Conservation (phyloP, 108 stramenopile species). For the Thalassiosira profunda region DNA sequence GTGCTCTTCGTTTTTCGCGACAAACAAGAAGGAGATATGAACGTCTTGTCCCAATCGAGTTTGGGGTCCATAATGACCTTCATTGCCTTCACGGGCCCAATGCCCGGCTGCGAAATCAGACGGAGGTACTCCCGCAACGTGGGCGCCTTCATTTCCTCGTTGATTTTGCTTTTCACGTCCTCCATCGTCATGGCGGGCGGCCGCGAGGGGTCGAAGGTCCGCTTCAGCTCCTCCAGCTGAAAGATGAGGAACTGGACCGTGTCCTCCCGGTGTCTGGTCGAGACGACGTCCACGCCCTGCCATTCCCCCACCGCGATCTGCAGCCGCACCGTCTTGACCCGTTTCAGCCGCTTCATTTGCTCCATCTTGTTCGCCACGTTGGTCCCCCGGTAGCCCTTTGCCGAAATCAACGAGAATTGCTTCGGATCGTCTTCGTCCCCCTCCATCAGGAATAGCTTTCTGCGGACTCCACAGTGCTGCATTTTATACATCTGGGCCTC, state of each 20-base stretch:
- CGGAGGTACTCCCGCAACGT: conserved; percentile 43
- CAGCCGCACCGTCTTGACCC: conserved; percentile 37
- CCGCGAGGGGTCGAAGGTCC: conserved; percentile 25
- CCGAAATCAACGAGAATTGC: neutral
- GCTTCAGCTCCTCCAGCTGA: conserved; percentile 25
- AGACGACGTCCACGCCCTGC: conserved; percentile 22
- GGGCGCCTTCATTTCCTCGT: conserved; percentile 38
- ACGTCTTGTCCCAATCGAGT: conserved; percentile 27
- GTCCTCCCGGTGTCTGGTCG: conserved; percentile 16
- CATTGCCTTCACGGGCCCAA: conserved; percentile 40
- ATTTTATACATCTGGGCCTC: conserved; percentile 51
- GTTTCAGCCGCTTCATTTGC: conserved; percentile 29
- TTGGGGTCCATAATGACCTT: conserved; percentile 31
- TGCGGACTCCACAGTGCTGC: conserved; percentile 24
- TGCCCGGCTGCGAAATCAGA: conserved; percentile 16
- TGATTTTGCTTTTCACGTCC: conserved; percentile 29
- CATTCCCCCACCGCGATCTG: conserved; percentile 28
- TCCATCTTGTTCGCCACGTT: no score
- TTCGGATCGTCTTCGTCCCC: conserved; percentile 19
- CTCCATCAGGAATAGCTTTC: conserved; percentile 38
- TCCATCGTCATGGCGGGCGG: conserved; percentile 26
- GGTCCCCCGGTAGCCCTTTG: no score
- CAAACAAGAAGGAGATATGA: conserved; percentile 22
- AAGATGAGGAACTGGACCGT: conserved; percentile 32
- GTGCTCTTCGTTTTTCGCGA: conserved; percentile 10